Conservation (phyloP, 805 yeast species). For the Kodamaea fukazawae region DNA sequence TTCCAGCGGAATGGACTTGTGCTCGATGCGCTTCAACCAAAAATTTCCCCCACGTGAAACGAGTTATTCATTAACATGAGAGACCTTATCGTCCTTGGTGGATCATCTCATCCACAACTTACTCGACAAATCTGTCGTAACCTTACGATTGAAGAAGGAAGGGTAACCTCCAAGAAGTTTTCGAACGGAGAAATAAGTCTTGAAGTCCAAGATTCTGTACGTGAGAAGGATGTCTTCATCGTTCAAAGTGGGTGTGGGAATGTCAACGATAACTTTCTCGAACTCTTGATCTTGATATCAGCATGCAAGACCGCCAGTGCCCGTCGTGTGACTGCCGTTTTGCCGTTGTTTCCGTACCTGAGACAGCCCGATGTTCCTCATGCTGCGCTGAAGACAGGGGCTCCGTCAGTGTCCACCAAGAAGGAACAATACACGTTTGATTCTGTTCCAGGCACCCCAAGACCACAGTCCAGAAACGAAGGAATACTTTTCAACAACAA, state of each 20-base stretch:
- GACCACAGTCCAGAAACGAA: conserved; percentile 32
- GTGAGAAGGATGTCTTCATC: conserved; percentile 94
- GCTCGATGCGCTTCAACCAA: too few relatives aligned
- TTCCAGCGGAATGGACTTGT: neutral
- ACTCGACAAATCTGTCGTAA: conserved; percentile 73
- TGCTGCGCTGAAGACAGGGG: conserved; percentile 60
- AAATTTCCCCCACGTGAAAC: too few relatives aligned
- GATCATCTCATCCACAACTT: conserved; percentile 82
- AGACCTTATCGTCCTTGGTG: conserved; percentile 85
- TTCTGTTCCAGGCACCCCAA: conserved; percentile 53
- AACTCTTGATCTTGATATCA: conserved; percentile 76
- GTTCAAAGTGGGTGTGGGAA: conserved; percentile 85
- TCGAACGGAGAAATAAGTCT: conserved; percentile 95
- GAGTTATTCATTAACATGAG: conserved; percentile 46
- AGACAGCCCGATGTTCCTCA: conserved; percentile 94
- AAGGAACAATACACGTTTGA: conserved; percentile 46
- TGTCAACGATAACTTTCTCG: conserved; percentile 84
- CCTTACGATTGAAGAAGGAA: conserved; percentile 70
- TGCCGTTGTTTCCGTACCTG: conserved; percentile 92
- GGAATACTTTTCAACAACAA: neutral
- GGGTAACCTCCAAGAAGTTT: conserved; percentile 57
- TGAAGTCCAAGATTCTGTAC: conserved; percentile 78
- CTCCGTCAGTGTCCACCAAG: conserved; percentile 48
- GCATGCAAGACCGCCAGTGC: conserved; percentile 94
- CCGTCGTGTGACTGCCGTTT: conserved; percentile 80